A percentile compares a stretch with the other conserved stretches of the same genome.
These are phyloP conservation scores for Geopyxis carbonaria DNA, from an alignment of 495 filamentous ascomycete species.

Conservation along the genomic window DNA sequence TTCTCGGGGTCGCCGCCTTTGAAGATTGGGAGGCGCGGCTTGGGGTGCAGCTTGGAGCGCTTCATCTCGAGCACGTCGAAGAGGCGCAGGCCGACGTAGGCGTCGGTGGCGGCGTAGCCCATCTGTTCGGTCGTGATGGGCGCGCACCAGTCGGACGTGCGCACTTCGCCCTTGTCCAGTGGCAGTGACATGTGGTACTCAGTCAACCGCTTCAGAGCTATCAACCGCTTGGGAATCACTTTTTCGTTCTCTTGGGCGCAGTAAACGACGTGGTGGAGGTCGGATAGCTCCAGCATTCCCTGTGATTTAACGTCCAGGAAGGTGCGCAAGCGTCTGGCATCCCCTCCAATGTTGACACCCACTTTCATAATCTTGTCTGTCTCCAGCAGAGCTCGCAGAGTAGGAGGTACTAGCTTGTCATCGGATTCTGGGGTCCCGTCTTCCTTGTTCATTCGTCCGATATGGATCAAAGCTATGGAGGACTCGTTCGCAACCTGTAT, in stretches of 20 bases:
- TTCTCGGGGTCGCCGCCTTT: no score
- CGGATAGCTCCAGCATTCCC: slow-evolving; percentile 62
- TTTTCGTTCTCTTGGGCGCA: slow-evolving; percentile 29
- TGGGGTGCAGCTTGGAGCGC: slow-evolving; percentile 43
- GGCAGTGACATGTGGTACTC: slow-evolving; percentile 59
- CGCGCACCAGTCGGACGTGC: slow-evolving; percentile 54
- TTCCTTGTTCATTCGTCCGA: slow-evolving; percentile 31
- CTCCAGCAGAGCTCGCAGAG: slow-evolving; percentile 54
- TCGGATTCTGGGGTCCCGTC: slow-evolving; percentile 15
- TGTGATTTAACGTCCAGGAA: slow-evolving; percentile 43
- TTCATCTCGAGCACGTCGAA: slow-evolving; percentile 52
- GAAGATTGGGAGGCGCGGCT: slow-evolving; percentile 50
- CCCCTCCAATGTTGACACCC: slow-evolving; percentile 45
- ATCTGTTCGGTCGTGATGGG: slow-evolving; percentile 48
- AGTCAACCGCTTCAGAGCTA: slow-evolving; percentile 50
- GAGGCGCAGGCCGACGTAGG: slow-evolving; percentile 62
- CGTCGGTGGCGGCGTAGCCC: slow-evolving; percentile 65
- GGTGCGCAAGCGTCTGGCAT: slow-evolving; percentile 52
- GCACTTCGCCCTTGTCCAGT: slow-evolving; percentile 53
- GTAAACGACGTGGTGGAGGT: slow-evolving; percentile 58
- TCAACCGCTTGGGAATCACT: slow-evolving; percentile 32
- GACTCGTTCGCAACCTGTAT: slow-evolving; percentile 66
- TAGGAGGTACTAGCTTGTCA: slow-evolving; percentile 43
- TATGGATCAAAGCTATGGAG: slow-evolving; percentile 67
- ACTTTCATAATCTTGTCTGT: slow-evolving; percentile 50